Conservation (phyloP, 805 yeast genomes). For the Suhomyces sp. region DNA sequence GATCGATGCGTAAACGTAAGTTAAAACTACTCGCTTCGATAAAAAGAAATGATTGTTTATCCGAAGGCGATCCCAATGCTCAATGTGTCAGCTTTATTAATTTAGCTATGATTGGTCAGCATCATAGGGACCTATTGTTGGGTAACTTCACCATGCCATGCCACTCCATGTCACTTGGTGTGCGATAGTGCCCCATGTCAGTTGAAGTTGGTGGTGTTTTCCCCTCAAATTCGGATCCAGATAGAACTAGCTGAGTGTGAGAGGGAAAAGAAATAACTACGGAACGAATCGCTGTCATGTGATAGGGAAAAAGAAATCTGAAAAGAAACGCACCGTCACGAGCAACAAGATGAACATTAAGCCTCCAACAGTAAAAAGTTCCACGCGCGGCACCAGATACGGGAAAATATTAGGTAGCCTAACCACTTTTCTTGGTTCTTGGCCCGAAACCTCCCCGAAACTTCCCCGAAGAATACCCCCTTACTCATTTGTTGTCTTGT, state of each 20-base stretch:
- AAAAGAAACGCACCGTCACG: not conserved
- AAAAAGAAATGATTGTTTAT: not conserved
- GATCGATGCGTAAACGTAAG: not conserved
- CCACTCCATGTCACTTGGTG: not conserved
- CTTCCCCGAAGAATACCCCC: not conserved
- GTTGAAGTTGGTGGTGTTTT: not conserved
- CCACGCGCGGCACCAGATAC: slow-evolving; percentile 1
- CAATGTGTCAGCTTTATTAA: too few relatives aligned
- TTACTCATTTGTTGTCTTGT: not conserved
- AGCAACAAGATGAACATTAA: not conserved
- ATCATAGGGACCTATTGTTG: not conserved
- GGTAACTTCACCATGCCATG: not conserved
- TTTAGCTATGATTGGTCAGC: not conserved
- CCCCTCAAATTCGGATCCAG: not conserved
- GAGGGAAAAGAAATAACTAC: not conserved
- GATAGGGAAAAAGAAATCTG: not conserved
- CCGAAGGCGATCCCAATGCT: not conserved
- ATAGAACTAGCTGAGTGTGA: not conserved
- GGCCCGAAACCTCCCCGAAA: not conserved
- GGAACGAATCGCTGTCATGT: not conserved
- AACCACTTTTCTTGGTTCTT: not conserved
- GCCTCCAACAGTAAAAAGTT: not conserved
- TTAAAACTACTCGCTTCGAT: not conserved
- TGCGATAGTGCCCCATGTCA: not conserved
- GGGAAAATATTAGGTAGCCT: not conserved